A percentile compares a stretch with the other conserved stretches of the same genome.
These are phyloP conservation scores for Fusarium staphyleae DNA, from an alignment of 2,329 filamentous ascomycete species.

Conservation along the genomic window DNA sequence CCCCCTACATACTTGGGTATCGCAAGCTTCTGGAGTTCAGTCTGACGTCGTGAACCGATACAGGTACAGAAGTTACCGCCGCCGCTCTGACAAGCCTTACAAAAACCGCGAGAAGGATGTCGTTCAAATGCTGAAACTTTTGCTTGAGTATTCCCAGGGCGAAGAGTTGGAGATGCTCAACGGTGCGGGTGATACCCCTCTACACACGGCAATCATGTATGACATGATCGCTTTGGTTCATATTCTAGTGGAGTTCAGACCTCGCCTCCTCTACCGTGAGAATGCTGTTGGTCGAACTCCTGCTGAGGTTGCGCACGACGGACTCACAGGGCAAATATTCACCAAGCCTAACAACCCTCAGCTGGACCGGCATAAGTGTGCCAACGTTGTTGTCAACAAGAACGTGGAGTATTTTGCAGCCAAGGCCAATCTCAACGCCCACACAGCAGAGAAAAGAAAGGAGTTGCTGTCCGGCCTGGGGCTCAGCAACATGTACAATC, in stretches of 20 bases:
- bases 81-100: slow-evolving; percentile 31
- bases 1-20: slow-evolving; percentile 69
- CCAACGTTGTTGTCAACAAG: slow-evolving; percentile 1
- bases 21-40: slow-evolving; percentile 35
- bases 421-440: slow-evolving; percentile 15
- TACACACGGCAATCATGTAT: slow-evolving; percentile 63
- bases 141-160: slow-evolving; percentile 64
- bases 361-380: slow-evolving; percentile 2
- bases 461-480: slow-evolving; percentile 36
- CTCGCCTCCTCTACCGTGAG: slow-evolving; percentile 71
- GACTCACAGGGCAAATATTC: slow-evolving; percentile 53
- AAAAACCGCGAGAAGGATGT: slow-evolving; percentile 41
- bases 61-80: slow-evolving; percentile 14
- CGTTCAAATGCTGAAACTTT: slow-evolving; percentile 53
- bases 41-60: slow-evolving; percentile 15
- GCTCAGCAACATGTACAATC: slow-evolving; percentile 42
- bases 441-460: slow-evolving; percentile 28
- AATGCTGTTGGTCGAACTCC: slow-evolving; percentile 80
- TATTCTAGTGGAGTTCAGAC: slow-evolving; percentile 61
- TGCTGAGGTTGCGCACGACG: slow-evolving; percentile 69
- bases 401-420: slow-evolving; percentile 21
- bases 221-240: slow-evolving; percentile 48
- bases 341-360: slow-evolving; percentile 24
- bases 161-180: slow-evolving; percentile 66
- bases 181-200: slow-evolving; percentile 68